These are phyloP conservation scores for Teratosphaeria destructans DNA, from an alignment of 2,329 filamentous ascomycete genomes.

Conservation along the genomic window DNA sequence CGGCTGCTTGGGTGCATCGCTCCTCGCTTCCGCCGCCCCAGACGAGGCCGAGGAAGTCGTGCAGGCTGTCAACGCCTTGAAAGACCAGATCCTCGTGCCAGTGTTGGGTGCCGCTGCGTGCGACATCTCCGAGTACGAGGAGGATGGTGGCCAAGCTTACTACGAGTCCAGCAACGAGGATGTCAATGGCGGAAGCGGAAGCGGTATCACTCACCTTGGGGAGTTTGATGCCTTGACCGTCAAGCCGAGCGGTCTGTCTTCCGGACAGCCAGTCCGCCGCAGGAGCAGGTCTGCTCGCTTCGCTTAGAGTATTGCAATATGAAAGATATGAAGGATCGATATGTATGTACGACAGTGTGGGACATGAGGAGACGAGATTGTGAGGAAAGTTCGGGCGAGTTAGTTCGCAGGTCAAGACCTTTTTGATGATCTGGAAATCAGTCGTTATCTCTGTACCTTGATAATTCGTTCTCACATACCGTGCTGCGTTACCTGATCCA, in stretches of 20 bases:
- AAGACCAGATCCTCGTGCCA: slow-evolving; percentile 7
- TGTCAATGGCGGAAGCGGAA: slow-evolving; percentile 7
- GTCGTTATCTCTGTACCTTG: too few relatives aligned
- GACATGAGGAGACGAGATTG: too few relatives aligned
- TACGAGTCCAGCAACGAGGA: slow-evolving; percentile 5
- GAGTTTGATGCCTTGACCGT: slow-evolving; percentile 8
- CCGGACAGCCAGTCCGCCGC: slow-evolving; percentile 1
- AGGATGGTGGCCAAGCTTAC: neutral
- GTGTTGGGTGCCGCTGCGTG: slow-evolving; percentile 6
- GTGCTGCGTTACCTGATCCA: too few relatives aligned
- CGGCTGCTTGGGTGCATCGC: slow-evolving; percentile 6
- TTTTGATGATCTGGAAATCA: too few relatives aligned
- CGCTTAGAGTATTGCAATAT: neutral
- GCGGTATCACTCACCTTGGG: slow-evolving; percentile 9
- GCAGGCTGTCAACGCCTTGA: slow-evolving; percentile 7
- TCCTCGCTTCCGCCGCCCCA: slow-evolving; percentile 7
- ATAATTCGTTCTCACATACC: too few relatives aligned
- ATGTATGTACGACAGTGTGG: neutral
- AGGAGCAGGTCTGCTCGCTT: slow-evolving; percentile 3
- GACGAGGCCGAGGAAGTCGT: slow-evolving; percentile 7
- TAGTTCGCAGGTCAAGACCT: too few relatives aligned
- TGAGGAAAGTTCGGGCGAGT: too few relatives aligned
- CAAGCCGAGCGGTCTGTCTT: slow-evolving; percentile 7
- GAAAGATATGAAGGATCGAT: neutral
- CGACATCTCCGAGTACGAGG: slow-evolving; percentile 6